phyloP scores from a whole-genome alignment of 768 basidiomycete genomes.

The Mycena olivaceomarginata region DNA sequence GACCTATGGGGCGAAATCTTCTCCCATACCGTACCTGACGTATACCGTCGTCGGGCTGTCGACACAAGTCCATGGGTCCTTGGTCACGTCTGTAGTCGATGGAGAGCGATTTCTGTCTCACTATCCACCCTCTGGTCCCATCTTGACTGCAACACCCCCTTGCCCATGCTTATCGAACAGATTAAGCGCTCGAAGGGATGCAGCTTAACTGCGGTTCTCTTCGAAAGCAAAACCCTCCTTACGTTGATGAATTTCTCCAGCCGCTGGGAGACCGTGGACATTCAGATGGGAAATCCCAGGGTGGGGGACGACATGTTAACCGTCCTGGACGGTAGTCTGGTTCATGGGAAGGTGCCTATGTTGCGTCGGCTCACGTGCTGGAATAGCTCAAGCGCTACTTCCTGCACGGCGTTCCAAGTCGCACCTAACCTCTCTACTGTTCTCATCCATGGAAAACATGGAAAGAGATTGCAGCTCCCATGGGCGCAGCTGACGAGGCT shows the following conservation, averaged over 20 bases:
- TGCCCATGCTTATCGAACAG: not conserved
- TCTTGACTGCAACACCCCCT: not conserved
- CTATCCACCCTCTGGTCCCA: slow-evolving; percentile 17
- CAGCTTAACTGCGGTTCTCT: not conserved
- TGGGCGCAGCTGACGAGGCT: slow-evolving; percentile 18
- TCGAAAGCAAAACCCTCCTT: not conserved
- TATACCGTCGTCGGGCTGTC: not conserved
- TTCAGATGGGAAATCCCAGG: not conserved
- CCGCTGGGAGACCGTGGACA: slow-evolving; percentile 13
- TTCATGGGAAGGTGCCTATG: slow-evolving; percentile 17
- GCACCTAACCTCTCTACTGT: slow-evolving; percentile 14
- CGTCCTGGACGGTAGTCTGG: not conserved
- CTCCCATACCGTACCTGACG: not conserved
- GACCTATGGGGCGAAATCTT: slow-evolving; percentile 26
- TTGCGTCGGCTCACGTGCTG: slow-evolving; percentile 11
- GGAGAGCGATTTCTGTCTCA: slow-evolving; percentile 14
- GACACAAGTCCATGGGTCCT: slow-evolving; percentile 25
- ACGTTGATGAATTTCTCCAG: not conserved
- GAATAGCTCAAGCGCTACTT: not conserved
- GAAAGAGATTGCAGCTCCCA: slow-evolving; percentile 1
- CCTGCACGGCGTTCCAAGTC: slow-evolving; percentile 7
- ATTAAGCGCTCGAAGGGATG: slow-evolving; percentile 3
- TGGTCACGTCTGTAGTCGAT: slow-evolving; percentile 26
- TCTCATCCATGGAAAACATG: not conserved
- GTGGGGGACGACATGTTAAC: not conserved